Base-by-base conservation (phyloP, 2,329 filamentous ascomycete genomes). In the Botrytis cinerea region DNA sequence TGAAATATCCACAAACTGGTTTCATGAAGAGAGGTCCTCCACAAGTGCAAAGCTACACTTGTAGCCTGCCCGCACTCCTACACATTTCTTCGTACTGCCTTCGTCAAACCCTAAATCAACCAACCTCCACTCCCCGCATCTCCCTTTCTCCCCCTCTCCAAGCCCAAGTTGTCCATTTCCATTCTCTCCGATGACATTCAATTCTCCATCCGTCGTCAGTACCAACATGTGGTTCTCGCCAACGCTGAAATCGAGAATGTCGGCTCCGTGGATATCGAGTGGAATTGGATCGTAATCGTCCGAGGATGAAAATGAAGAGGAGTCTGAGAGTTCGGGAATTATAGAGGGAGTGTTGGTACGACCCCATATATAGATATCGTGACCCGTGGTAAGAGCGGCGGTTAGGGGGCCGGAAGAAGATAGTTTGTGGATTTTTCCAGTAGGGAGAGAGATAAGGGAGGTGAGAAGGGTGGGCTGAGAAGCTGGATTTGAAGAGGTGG, bases 311-410 rank as follows among this genome's bases (percentile, higher is more conserved):
- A 38, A 32, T 14, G 70, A 63, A 28, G 60, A 32, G 12, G n/a
- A 18, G 14, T 25, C 40, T 28, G 35, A 32, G 70, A 61, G 73
- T 28, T 76, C 73, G 4, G 79, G 61, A 12, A 78, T 51, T 32
- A 74, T 74, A 28, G 73, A 57, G 16, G 78, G 71, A 1, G 75
- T 74, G 51, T 77, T 72, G 7, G 76, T 71, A n/a, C 81, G 80
- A 45, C 90, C 90, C 90, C 90, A 92, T 38, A 87, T 79, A 78
- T 92, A 92, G 2, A 91, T 80, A 73, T 89, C 87, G 46, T 86
- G 83, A 3, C 86, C 87, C 18, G 84, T 81, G 0, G 89, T 91
- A 61, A 92, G 77, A 0, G 89, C 89, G 4, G 87, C 88, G 2
- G 87, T 81, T 4, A 86, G 81, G 78, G 90, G 90, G 0, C 90